phyloP scores from a whole-genome alignment of 1,284 basidiomycete species.

The Ustilago xerochloae region DNA sequence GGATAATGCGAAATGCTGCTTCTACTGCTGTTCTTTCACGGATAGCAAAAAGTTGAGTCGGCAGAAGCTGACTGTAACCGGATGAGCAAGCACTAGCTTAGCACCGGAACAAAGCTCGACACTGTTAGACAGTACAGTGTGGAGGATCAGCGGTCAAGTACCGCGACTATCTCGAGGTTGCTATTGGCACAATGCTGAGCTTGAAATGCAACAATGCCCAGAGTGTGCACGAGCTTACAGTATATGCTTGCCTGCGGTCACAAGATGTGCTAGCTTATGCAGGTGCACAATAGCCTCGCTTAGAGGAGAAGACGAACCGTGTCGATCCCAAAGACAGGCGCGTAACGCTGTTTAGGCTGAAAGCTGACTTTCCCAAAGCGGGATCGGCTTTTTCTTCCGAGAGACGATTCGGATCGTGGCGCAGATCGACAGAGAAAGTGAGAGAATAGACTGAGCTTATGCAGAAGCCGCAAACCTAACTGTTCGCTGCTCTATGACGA shows the following conservation, averaged over 20 bases:
- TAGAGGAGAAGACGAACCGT: not conserved
- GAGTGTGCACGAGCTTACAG: no score
- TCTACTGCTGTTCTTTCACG: no score
- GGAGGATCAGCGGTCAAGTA: not conserved
- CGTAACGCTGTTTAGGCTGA: conserved; percentile 3
- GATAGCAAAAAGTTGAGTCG: no score
- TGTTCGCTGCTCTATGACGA: conserved; percentile 8
- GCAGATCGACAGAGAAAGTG: conserved; percentile 6
- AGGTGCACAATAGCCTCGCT: conserved; percentile 11
- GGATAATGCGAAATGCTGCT: conserved; percentile 5
- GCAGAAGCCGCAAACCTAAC: not conserved
- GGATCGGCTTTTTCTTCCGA: no score
- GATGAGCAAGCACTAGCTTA: not conserved
- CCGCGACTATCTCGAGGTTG: not conserved
- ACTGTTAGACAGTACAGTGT: not conserved
- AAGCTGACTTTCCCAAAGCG: conserved; percentile 1
- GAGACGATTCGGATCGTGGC: conserved; percentile 4
- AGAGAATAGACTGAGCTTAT: not conserved
- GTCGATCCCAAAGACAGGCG: conserved; percentile 7
- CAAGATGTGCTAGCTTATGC: conserved; percentile 3
- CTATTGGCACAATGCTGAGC: not conserved
- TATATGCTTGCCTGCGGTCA: conserved; percentile 5
- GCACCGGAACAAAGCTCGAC: not conserved
- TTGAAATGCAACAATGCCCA: no score
- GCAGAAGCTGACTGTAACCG: not conserved